Evolutionary conservation across 2,329 filamentous ascomycete species (phyloP).

Genomic region (Fusarium sp.): DNA sequence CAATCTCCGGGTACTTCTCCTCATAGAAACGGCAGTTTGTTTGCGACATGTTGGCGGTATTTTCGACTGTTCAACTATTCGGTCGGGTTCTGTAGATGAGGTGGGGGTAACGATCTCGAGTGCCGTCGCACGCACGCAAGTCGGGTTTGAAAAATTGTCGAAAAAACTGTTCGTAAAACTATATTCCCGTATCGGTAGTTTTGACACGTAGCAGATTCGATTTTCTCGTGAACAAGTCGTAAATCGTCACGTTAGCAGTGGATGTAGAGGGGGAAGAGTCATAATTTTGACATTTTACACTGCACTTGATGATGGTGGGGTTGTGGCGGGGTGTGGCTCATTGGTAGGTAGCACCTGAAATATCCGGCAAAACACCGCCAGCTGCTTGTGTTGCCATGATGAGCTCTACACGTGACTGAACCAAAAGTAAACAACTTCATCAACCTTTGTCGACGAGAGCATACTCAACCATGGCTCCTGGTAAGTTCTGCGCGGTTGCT

Average conservation of each 20-base stretch:
- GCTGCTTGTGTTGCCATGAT: slow-evolving; percentile 31
- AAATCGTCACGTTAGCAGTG: slow-evolving; percentile 44
- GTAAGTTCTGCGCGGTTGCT: slow-evolving; percentile 47
- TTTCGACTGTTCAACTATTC: slow-evolving; percentile 45
- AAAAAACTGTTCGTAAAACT: slow-evolving; percentile 22
- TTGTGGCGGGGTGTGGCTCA: slow-evolving; percentile 56
- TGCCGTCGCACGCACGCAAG: slow-evolving; percentile 44
- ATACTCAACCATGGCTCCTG: slow-evolving; percentile 57
- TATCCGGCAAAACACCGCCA: slow-evolving; percentile 49
- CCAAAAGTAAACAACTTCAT: slow-evolving; percentile 55
- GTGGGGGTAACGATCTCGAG: slow-evolving; percentile 52
- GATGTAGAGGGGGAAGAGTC: slow-evolving; percentile 53
- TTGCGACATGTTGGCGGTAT: slow-evolving; percentile 84
- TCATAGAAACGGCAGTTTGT: slow-evolving; percentile 98
- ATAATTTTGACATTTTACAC: slow-evolving; percentile 61
- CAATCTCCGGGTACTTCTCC: slow-evolving; percentile 94
- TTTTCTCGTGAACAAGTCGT: slow-evolving; percentile 41
- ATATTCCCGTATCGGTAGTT: slow-evolving; percentile 9
- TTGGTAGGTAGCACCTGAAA: slow-evolving; percentile 48
- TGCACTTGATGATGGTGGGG: slow-evolving; percentile 56
- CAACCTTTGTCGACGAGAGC: slow-evolving; percentile 38
- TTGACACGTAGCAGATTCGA: slow-evolving; percentile 23
- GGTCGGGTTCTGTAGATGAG: slow-evolving; percentile 46
- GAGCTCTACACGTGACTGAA: slow-evolving; percentile 53
- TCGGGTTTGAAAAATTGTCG: slow-evolving; percentile 32